Evolutionary conservation across 176 grass and related monocot species (phyloP).

Genomic region (Eleusine coracana): DNA sequence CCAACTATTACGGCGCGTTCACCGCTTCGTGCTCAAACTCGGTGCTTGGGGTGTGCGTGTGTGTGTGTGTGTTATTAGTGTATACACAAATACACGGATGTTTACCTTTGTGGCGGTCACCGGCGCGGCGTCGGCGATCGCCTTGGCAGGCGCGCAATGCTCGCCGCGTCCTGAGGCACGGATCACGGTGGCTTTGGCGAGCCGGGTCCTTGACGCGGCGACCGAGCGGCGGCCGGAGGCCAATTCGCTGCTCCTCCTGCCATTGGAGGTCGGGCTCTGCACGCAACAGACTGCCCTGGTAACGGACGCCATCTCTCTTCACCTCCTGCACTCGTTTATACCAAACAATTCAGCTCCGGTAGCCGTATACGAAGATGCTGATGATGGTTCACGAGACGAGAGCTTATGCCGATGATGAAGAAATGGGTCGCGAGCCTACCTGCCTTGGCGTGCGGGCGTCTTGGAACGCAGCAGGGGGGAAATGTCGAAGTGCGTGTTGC

Average conservation of each 20-base stretch:
- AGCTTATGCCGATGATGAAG: too few relatives aligned
- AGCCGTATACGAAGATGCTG: neutral
- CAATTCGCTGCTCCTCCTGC: constrained; percentile 26
- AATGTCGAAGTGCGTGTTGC: neutral
- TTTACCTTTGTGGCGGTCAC: constrained; percentile 44
- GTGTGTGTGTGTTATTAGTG: neutral
- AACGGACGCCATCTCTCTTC: constrained; percentile 37
- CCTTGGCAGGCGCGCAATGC: constrained; percentile 36
- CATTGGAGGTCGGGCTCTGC: constrained; percentile 20
- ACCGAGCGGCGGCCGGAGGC: constrained; percentile 26
- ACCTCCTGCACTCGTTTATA: neutral
- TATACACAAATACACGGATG: neutral
- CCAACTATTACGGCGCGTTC: neutral
- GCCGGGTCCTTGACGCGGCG: constrained; percentile 9
- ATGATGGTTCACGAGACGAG: neutral
- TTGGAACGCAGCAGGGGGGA: neutral
- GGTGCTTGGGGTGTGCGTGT: neutral
- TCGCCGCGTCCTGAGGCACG: neutral
- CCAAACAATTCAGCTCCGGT: neutral
- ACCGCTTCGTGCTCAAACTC: neutral
- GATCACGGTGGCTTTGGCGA: neutral
- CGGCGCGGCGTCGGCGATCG: constrained; percentile 44
- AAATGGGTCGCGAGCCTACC: too few relatives aligned
- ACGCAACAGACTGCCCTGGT: constrained; percentile 33
- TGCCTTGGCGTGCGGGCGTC: neutral